These are phyloP conservation scores for Hemisphaericaspora xylanilytica DNA, from an alignment of 1,139 yeast species.

Conservation along the genomic window DNA sequence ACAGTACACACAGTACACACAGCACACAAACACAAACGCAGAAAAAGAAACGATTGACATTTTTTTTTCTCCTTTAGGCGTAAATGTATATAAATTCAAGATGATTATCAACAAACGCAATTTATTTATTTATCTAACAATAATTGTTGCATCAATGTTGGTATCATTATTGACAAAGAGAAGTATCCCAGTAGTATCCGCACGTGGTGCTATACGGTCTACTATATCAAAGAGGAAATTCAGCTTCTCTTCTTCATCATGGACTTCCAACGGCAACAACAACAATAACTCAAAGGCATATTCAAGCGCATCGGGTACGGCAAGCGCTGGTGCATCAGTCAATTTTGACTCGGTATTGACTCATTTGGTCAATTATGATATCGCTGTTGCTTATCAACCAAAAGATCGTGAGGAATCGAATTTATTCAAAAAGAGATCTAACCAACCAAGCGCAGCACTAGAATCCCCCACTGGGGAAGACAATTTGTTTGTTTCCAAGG, in stretches of 20 bases:
- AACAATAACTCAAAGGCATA: constrained; percentile 11
- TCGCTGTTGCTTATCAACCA: constrained; percentile 72
- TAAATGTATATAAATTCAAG: background rate
- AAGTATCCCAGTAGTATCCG: constrained; percentile 14
- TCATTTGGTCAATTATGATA: constrained; percentile 41
- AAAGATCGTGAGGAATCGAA: constrained; percentile 58
- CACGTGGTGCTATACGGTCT: constrained; percentile 8
- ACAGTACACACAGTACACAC: too few species aligned
- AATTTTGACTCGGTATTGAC: constrained; percentile 20
- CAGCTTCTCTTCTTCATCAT: constrained; percentile 21
- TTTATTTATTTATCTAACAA: constrained; percentile 4
- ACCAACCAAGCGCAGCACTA: constrained; percentile 33
- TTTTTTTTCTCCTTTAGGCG: background rate
- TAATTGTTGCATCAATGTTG: constrained; percentile 29
- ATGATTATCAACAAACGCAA: constrained; percentile 2
- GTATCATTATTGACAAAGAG: constrained; percentile 28
- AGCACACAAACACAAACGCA: too few species aligned
- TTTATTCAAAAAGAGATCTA: constrained; percentile 31
- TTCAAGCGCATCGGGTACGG: constrained; percentile 11
- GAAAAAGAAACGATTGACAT: constrained; percentile 1
- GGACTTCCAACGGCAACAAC: too few species aligned
- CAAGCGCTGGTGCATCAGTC: constrained; percentile 14
- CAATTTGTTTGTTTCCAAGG: constrained; percentile 60
- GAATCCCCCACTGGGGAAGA: constrained; percentile 83
- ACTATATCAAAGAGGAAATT: constrained; percentile 12